phyloP scores from a whole-genome alignment of 73 alveolate genomes.

The Diophrys sp. region DNA sequence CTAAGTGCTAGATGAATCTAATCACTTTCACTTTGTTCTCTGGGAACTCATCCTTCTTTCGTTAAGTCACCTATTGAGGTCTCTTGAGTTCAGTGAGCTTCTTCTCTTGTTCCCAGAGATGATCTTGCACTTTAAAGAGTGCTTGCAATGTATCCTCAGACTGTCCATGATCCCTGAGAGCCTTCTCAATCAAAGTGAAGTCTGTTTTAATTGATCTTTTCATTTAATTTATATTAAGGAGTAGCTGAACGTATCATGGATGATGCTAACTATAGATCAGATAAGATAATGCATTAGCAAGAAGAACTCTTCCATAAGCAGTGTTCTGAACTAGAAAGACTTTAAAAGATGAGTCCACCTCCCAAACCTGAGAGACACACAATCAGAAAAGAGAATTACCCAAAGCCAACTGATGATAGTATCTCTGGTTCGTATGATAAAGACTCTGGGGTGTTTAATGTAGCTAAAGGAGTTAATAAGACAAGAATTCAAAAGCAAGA shows the following conservation, averaged over 20 bases:
- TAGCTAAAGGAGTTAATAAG: background rate
- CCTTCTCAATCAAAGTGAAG: too few relatives aligned
- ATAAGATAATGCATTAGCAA: conserved; percentile 10
- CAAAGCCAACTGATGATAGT: background rate
- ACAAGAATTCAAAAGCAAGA: background rate
- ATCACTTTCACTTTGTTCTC: too few relatives aligned
- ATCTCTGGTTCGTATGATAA: background rate
- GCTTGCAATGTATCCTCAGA: too few relatives aligned
- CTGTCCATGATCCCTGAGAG: too few relatives aligned
- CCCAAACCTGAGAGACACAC: background rate
- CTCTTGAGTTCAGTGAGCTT: too few relatives aligned
- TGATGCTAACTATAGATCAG: background rate
- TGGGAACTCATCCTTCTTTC: too few relatives aligned
- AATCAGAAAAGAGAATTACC: background rate
- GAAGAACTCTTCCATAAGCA: conserved; percentile 30
- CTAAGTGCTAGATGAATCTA: too few relatives aligned
- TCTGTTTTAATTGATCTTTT: too few relatives aligned
- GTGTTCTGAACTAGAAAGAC: conserved; percentile 6
- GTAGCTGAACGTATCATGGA: background rate
- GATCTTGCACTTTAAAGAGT: too few relatives aligned
- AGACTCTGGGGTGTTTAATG: background rate
- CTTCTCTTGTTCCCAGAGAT: too few relatives aligned
- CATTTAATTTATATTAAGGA: too few relatives aligned
- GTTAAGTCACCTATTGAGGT: too few relatives aligned
- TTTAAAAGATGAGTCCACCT: background rate